Evolutionary conservation across 1,139 yeast species (phyloP).

Genomic region (Taiozyma sp.): DNA sequence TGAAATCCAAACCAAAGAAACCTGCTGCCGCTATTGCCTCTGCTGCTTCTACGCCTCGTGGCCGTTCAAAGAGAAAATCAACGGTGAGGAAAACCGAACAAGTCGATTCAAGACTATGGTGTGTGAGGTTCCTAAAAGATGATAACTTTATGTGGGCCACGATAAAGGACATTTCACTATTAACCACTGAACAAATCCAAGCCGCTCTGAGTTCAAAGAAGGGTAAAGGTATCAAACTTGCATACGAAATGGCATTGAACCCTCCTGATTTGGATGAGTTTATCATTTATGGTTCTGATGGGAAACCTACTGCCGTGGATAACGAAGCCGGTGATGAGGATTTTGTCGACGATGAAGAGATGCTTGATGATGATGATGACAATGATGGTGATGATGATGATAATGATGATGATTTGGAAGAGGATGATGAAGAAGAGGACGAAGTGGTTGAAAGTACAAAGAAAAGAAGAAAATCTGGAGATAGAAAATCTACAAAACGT

Average conservation of each 20-base stretch:
- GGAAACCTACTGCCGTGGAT: conserved; percentile 22
- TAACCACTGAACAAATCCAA: conserved; percentile 28
- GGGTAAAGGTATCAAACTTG: conserved; percentile 25
- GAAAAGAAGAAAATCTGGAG: conserved; percentile 5
- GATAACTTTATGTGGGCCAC: conserved; percentile 65
- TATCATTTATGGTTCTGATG: conserved; percentile 25
- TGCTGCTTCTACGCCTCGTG: neutral
- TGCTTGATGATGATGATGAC: conserved; percentile 22
- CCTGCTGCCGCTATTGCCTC: conserved; percentile 11
- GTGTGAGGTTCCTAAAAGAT: conserved; percentile 58
- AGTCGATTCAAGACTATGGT: conserved; percentile 25
- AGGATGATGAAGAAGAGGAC: conserved; percentile 16
- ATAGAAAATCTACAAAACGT: conserved; percentile 7
- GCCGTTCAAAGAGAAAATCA: neutral
- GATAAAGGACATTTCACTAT: conserved; percentile 36
- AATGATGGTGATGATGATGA: conserved; percentile 21
- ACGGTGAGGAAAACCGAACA: conserved; percentile 4
- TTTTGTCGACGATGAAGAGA: conserved; percentile 16
- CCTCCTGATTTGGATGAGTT: conserved; percentile 25
- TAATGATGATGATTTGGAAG: conserved; percentile 14
- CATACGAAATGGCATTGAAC: conserved; percentile 26
- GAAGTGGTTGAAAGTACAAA: conserved; percentile 11
- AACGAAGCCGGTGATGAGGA: conserved; percentile 22
- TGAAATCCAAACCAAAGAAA: conserved; percentile 43
- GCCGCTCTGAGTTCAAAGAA: conserved; percentile 26